A percentile compares a stretch with the other conserved stretches of the same genome.
Conservation (phyloP, 2,329 filamentous ascomycete species). For the Clathrospora elynae region DNA sequence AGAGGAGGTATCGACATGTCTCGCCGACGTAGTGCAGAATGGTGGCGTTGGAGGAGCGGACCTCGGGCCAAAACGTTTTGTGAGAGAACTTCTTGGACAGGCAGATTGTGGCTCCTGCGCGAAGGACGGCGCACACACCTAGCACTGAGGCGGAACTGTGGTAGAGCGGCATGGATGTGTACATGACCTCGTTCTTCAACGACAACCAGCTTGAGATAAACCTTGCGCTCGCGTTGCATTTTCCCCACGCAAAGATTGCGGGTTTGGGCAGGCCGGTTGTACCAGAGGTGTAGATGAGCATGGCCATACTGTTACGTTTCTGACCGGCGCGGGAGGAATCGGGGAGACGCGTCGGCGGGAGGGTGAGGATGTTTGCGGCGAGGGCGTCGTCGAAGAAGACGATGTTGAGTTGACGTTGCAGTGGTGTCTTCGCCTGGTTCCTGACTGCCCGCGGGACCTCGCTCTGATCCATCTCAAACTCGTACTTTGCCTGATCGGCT, state of each 20-base stretch:
- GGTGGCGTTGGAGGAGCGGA: slow-evolving; percentile 43
- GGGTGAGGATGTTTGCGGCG: slow-evolving; percentile 33
- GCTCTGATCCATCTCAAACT: slow-evolving; percentile 30
- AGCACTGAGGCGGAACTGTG: slow-evolving; percentile 42
- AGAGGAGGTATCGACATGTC: slow-evolving; percentile 47
- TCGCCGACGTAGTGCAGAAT: slow-evolving; percentile 50
- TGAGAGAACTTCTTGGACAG: slow-evolving; percentile 43
- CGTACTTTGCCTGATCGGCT: slow-evolving; percentile 26
- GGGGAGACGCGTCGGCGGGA: slow-evolving; percentile 38
- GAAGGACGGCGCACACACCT: slow-evolving; percentile 34
- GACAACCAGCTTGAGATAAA: slow-evolving; percentile 31
- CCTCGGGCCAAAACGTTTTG: slow-evolving; percentile 48
- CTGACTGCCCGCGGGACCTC: slow-evolving; percentile 24
- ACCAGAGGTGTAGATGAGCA: slow-evolving; percentile 49
- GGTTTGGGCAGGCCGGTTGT: slow-evolving; percentile 48
- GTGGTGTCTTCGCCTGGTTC: slow-evolving; percentile 24
- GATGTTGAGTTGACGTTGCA: slow-evolving; percentile 33
- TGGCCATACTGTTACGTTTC: slow-evolving; percentile 37
- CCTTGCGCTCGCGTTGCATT: slow-evolving; percentile 25
- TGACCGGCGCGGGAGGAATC: slow-evolving; percentile 35
- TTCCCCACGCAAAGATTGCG: slow-evolving; percentile 40
- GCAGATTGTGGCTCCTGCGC: slow-evolving; percentile 36
- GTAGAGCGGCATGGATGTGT: slow-evolving; percentile 50
- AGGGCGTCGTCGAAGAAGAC: slow-evolving; percentile 40
- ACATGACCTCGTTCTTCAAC: slow-evolving; percentile 40